A percentile compares a stretch with the other conserved stretches of the same genome.
These are phyloP conservation scores for Gigaspora rosea DNA, from an alignment of 192 early-diverging fungal species.

Conservation along the genomic window DNA sequence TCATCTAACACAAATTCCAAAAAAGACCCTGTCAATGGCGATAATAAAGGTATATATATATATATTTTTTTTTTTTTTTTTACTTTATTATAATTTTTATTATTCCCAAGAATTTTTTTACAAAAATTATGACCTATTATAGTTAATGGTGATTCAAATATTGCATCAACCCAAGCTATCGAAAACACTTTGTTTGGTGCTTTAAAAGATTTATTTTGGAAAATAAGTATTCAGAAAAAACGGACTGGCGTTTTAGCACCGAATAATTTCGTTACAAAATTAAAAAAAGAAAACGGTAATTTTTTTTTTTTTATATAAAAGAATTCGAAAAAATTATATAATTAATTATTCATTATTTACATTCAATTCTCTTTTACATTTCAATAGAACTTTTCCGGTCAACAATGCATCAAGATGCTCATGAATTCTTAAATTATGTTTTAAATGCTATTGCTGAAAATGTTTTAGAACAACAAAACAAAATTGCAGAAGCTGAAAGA, in stretches of 20 bases:
- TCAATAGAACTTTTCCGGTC: conserved; percentile 83
- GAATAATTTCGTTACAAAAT: conserved; percentile 79
- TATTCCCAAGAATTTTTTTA: neutral
- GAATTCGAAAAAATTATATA: neutral
- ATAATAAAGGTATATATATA: neutral
- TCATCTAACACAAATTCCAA: conserved; percentile 37
- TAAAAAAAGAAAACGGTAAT: conserved; percentile 92
- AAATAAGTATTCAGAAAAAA: conserved; percentile 81
- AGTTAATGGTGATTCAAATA: neutral
- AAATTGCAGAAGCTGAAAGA: conserved; percentile 35
- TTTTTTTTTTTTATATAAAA: neutral
- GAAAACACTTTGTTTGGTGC: conserved; percentile 84
- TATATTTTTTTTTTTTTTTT: no score
- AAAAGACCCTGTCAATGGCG: conserved; percentile 1
- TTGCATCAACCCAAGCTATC: conserved; percentile 47
- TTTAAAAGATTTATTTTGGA: conserved; percentile 83
- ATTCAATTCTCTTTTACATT: neutral
- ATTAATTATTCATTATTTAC: neutral
- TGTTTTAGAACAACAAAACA: conserved; percentile 66
- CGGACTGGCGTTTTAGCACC: conserved; percentile 84
- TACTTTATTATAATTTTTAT: neutral
- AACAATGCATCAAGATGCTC: conserved; percentile 97
- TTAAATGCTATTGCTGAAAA: conserved; percentile 92
- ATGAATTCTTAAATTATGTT: conserved; percentile 95
- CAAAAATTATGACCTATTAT: neutral